Evolutionary conservation across 1,139 yeast species (phyloP).

Genomic region (Kluyveromyces marxianus): DNA sequence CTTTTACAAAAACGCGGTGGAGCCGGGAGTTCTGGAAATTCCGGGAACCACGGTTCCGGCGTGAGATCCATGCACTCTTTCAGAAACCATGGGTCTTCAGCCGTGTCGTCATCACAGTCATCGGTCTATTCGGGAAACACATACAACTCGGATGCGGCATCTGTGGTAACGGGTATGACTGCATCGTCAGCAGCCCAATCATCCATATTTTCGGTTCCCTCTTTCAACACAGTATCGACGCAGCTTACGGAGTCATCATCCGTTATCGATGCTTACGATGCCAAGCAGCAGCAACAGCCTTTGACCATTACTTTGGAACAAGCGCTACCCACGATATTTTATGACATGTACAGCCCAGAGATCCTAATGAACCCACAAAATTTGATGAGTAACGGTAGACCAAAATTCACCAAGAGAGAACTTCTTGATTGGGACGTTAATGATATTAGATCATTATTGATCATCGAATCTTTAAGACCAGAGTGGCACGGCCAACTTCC

Average conservation of each 20-base stretch:
- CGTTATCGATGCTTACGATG: conserved; percentile 8
- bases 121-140: neutral
- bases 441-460: conserved; percentile 54
- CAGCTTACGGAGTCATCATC: neutral
- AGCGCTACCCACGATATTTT: conserved; percentile 42
- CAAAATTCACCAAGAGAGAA: conserved; percentile 50
- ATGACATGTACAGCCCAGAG: conserved; percentile 50
- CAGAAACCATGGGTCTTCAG: neutral
- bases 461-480: conserved; percentile 40
- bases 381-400: conserved; percentile 46
- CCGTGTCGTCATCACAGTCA: neutral
- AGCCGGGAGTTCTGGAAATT: neutral
- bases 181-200: neutral
- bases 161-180: conserved; percentile 1
- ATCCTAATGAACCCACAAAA: conserved; percentile 35
- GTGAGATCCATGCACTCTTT: conserved; percentile 6
- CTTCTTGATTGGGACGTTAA: conserved; percentile 59
- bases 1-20: conserved; percentile 15
- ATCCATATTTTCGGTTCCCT: conserved; percentile 2
- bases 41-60: neutral
- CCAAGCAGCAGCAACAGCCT: conserved; percentile 6
- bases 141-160: neutral
- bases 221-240: conserved; percentile 2
- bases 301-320: conserved; percentile 28
- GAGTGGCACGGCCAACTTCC: conserved; percentile 52